phyloP scores from a whole-genome alignment of 176 grass and related monocot genomes.

The Carex cristatella region DNA sequence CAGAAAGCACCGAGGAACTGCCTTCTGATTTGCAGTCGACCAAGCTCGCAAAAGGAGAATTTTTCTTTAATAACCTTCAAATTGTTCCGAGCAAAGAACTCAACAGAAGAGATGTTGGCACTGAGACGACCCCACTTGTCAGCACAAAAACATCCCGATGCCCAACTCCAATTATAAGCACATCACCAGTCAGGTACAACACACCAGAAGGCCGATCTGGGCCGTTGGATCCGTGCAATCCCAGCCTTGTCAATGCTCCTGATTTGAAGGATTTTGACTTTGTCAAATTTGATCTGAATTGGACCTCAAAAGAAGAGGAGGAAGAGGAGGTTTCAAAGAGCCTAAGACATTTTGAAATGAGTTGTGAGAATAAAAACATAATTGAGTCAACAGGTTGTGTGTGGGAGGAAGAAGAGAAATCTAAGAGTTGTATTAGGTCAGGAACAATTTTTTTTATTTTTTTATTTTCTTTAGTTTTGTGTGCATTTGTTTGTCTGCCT shows the following conservation, averaged over 20 bases:
- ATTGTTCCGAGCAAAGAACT: conserved; percentile 28
- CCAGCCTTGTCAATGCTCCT: conserved; percentile 14
- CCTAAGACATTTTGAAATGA: conserved; percentile 75
- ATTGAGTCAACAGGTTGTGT: conserved; percentile 26
- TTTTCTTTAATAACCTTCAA: conserved; percentile 56
- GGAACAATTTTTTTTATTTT: background rate
- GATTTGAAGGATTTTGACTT: conserved; percentile 38
- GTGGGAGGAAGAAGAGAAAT: conserved; percentile 89
- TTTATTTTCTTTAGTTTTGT: background rate
- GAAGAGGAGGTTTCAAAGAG: conserved; percentile 97
- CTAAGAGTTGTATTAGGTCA: conserved; percentile 91
- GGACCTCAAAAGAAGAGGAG: conserved; percentile 94
- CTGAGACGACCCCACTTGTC: conserved; percentile 78
- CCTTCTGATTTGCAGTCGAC: conserved; percentile 2
- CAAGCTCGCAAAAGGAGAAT: conserved; percentile 56
- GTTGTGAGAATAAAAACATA: conserved; percentile 30
- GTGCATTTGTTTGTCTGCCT: background rate
- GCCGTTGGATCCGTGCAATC: conserved; percentile 50
- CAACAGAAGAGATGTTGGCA: conserved; percentile 37
- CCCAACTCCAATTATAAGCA: conserved; percentile 64
- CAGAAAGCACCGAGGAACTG: conserved; percentile 49
- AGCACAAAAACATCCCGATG: conserved; percentile 20
- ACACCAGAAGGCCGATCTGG: conserved; percentile 74
- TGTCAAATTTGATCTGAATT: conserved; percentile 78
- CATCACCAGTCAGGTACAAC: conserved; percentile 80